A percentile compares a stretch with the other conserved stretches of the same genome.
Conservation (phyloP, 768 basidiomycete genomes). For the Suillus americanus region DNA sequence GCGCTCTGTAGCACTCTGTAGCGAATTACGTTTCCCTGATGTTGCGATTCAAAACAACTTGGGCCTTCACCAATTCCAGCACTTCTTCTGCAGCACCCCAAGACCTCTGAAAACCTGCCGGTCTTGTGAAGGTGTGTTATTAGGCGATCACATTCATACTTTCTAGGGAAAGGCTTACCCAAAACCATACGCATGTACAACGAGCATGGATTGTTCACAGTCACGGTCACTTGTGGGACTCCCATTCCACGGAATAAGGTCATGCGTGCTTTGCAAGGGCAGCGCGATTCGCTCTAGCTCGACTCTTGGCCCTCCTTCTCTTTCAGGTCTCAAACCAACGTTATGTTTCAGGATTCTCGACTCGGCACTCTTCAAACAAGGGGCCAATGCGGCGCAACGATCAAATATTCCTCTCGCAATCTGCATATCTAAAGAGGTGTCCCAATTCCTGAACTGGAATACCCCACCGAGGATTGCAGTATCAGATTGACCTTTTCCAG, state of each 20-base stretch:
- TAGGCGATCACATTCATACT: conserved; percentile 13
- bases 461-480: conserved; percentile 59
- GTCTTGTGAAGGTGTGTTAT: conserved; percentile 16
- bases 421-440: conserved; percentile 44
- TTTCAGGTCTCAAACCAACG: conserved; percentile 57
- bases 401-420: conserved; percentile 46
- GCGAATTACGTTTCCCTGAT: no score
- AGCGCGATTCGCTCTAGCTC: conserved; percentile 45
- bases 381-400: conserved; percentile 41
- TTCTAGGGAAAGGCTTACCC: conserved; percentile 38
- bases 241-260: conserved; percentile 18
- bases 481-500: conserved; percentile 40
- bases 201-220: conserved; percentile 26
- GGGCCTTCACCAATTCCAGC: conserved; percentile 22
- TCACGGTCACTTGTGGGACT: conserved; percentile 17
- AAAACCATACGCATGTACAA: conserved; percentile 63
- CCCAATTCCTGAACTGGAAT: conserved; percentile 48
- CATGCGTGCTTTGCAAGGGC: conserved; percentile 28
- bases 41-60: not conserved
- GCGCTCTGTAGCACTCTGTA: no score
- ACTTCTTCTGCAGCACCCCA: conserved; percentile 46
- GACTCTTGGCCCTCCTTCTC: conserved; percentile 55
- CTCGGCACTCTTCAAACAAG: conserved; percentile 30
- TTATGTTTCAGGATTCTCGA: conserved; percentile 52
- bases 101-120: conserved; percentile 39